Base-by-base conservation (phyloP, 2,329 filamentous ascomycete species). In the Dothiorella sarmentorum region DNA sequence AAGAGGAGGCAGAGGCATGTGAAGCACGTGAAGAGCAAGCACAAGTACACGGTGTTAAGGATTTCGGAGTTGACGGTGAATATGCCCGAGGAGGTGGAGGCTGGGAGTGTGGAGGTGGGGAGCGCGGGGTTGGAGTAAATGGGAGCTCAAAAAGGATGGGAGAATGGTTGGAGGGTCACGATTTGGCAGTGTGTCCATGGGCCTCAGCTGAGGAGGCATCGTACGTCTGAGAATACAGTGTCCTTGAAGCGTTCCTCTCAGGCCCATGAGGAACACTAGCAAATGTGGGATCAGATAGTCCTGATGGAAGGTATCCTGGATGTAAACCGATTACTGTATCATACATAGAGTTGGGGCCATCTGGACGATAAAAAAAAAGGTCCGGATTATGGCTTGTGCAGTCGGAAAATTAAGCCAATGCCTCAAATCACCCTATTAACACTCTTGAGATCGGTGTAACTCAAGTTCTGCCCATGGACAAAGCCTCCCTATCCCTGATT, bases 11-110 rank as follows among this genome's bases (percentile, higher is more conserved):
- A 83, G 66, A 76, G 85, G 63, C 81, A 83, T 70, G 82, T 84
- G 51, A 90, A 86, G 79, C 85, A 82, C 60, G 88, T 94, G 9
- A 87, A 82, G 78, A 97, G 91, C 80, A 97, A 99, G 82, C 90
- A 96, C 71, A 82, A 84, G 68, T 96, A 89, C 74, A 99, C 94
- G 2, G 84, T 96, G 20, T 70, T 99, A 74, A 82, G 86, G 69
- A 88, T 99, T 63, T 88, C 88, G 70, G 90, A 97, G 75, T 71
- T 97, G 63, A 87, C 83, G 70, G 80, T 96, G 4, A 83, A 79
- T 73, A 77, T 75, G 24, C 62, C 81, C 61, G 82, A 85, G 52
- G 78, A 83, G 70, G 72, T 84, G 68, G 68, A 79, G 68, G 62
- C 63, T 43, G 76, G 76, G 60, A 52, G 22, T 20, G 47, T n/a